Base-by-base conservation (phyloP, 2,329 filamentous ascomycete genomes). In the Phymatotrichopsis omnivora region DNA sequence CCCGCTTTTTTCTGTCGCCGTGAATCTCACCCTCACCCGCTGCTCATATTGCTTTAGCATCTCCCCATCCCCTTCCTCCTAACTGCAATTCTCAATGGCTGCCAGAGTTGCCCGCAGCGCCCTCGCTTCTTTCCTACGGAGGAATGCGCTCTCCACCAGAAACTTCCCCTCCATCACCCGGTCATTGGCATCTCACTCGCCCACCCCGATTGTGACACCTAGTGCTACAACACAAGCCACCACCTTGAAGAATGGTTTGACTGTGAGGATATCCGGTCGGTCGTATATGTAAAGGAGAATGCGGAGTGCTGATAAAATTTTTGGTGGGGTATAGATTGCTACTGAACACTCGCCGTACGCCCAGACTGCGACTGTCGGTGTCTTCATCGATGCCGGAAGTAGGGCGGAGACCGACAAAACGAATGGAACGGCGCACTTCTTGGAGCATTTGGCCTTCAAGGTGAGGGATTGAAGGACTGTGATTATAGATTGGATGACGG, bases 381-480 rank as follows among this genome's bases (percentile, higher is more conserved):
- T 98, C 58, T 98, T 91, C 87, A 98, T 98, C 67, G 93, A 98
- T 71, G 89, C 93, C 67, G 91, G 91, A 66, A 95, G 86, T 68
- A 78, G 91, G 68, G 86, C 91, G 67, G 91, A 98, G 76, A 98
- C 91, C 60, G 80, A 91, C 71, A 86, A 86, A 78, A 96, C 85
- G 64, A 98, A 96, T 73, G 91, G 91, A 70, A 98, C 91, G 61
- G 91, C 91, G 64, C 91, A 98, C 74, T 98, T 98, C 76, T 79
- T 98, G 62, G 91, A 98, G 76, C 91, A 98, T 74, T 78, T 98
- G 68, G 93, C 93, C 61, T 98, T 98, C 80, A 98, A 98, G 85
- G 86, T 93, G 41, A 75, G 59, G 51, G 38, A 52, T 49, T 48
- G 49, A 58, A 45, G 24, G 30, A 38, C 14, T n/a, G 27, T 16